A percentile compares a stretch with the other conserved stretches of the same genome.
These are phyloP conservation scores for Candida orba DNA, from an alignment of 805 yeast species.

Conservation along the genomic window DNA sequence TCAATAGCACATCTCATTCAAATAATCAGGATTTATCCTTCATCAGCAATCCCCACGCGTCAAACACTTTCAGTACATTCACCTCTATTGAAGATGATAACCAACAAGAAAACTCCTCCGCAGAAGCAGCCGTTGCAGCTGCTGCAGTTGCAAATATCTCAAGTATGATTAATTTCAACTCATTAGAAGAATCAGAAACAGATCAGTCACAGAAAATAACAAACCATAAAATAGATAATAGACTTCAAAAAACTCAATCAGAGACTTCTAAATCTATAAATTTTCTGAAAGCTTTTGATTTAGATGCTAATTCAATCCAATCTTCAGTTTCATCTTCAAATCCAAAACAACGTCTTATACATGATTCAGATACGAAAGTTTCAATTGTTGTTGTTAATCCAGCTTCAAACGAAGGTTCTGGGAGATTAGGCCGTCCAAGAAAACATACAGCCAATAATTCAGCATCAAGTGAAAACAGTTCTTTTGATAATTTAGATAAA, in stretches of 20 bases:
- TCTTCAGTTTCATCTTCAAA: constrained; percentile 1
- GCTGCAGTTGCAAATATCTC: constrained; percentile 22
- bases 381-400: constrained; percentile 24
- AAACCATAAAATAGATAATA: background rate
- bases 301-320: background rate
- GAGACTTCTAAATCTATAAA: background rate
- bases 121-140: constrained; percentile 10
- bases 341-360: constrained; percentile 20
- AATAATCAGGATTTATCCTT: background rate
- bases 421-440: constrained; percentile 24
- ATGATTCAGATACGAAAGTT: constrained; percentile 18
- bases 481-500: constrained; percentile 18
- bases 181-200: constrained; percentile 4
- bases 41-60: background rate
- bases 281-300: background rate
- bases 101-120: background rate
- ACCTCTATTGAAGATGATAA: constrained; percentile 6
- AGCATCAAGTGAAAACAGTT: constrained; percentile 2
- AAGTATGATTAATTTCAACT: constrained; percentile 20
- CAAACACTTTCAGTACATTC: constrained; percentile 2
- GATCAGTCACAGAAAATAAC: background rate
- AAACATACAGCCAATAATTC: constrained; percentile 2
- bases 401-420: constrained; percentile 17
- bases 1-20: constrained; percentile 2
- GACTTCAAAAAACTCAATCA: no score